These are phyloP conservation scores for Naumovozyma baii DNA, from an alignment of 805 yeast species.

Conservation along the genomic window DNA sequence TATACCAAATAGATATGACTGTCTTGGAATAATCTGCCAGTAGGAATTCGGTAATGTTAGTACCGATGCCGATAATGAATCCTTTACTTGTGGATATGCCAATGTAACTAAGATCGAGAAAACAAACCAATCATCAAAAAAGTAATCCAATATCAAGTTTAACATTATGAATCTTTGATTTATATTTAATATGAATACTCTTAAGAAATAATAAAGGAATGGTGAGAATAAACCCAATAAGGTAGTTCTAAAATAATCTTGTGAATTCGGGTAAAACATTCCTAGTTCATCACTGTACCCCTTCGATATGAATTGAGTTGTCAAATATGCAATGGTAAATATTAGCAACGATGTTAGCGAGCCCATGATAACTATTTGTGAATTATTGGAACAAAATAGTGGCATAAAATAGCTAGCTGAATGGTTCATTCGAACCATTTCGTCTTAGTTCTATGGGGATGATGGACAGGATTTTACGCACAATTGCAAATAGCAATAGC, in stretches of 20 bases:
- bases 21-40: constrained; percentile 36
- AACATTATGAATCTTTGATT: constrained; percentile 24
- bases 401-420: constrained; percentile 29
- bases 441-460: no score
- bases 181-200: constrained; percentile 21
- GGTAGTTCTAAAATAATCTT: constrained; percentile 33
- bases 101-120: constrained; percentile 30
- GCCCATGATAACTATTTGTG: constrained; percentile 15
- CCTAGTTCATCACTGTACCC: constrained; percentile 20
- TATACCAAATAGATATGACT: constrained; percentile 33
- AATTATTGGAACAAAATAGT: constrained; percentile 25
- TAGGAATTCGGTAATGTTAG: no score
- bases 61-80: no score
- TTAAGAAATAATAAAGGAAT: constrained; percentile 26
- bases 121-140: constrained; percentile 30
- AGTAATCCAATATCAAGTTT: constrained; percentile 25
- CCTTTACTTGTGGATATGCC: constrained; percentile 35
- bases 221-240: constrained; percentile 32
- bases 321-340: constrained; percentile 13
- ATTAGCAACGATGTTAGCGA: constrained; percentile 6
- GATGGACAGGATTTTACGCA: no score
- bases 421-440: constrained; percentile 26
- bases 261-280: constrained; percentile 30
- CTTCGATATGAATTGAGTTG: constrained; percentile 16
- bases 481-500: no score